Base-by-base conservation (phyloP, 2,329 filamentous ascomycete genomes). In the Cytospora mali region DNA sequence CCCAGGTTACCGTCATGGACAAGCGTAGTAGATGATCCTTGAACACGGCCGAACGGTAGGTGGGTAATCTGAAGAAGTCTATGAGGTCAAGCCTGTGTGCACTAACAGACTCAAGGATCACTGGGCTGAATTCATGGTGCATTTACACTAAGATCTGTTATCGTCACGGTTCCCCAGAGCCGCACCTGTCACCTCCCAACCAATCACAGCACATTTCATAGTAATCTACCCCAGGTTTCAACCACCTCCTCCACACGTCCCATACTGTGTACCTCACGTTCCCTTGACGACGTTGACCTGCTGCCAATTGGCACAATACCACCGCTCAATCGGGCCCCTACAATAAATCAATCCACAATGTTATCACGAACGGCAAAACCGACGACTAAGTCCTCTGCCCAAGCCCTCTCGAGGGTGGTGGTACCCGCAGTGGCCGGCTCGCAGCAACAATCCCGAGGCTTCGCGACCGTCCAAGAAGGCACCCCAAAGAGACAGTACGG, bases 391-490 rank as follows among this genome's bases (percentile, higher is more conserved):
- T 75, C 73, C 69, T 76, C 77, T 66, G 72, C 74, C 64, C 76
- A 73, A 73, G 71, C 75, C 28, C 67, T 79, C 62, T 73, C 77
- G 66, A 75, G 76, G 67, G 74, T 73, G 66, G 73, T 69, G 68
- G 64, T 68, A 69, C 58, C 58, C 16, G 50, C 50, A 27, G 58
- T 76, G 71, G 76, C 77, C 68, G 73, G 77, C 72, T 77, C 79
- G 69, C 79, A 81, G 70, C 85, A 87, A 75, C 55, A 55, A 39
- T 52, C 52, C 73, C 88, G 94, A 76, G 84, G 84, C 70, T 90
- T 97, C 79, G 91, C 91, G 72, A 92, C 91, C 66, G 90, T 93
- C 70, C 88, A 91, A 76, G 90, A 93, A 77, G 83, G 82, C 71
- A 79, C 85, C 67, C 83, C 88, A 57, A 88, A 90, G 77, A 87